A percentile compares a stretch with the other conserved stretches of the same genome.
phyloP scores from a whole-genome alignment of 192 early-diverging fungal genomes.

The Backusella tarrabulga region DNA sequence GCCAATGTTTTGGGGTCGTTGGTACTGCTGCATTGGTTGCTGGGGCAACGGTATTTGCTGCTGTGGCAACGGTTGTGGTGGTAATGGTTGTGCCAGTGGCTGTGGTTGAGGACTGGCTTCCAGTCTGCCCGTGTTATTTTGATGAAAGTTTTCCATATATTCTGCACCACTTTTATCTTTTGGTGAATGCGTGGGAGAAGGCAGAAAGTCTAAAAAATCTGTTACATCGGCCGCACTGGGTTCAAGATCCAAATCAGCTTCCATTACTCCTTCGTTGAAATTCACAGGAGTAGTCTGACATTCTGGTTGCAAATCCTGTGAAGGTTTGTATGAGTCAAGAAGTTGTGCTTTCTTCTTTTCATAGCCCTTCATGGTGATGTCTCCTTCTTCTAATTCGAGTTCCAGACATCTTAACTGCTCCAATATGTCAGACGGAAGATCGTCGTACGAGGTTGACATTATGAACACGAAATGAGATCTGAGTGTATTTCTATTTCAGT shows the following conservation, averaged over 20 bases:
- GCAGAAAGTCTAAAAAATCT: conserved; percentile 35
- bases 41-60: neutral
- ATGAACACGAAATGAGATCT: conserved; percentile 4
- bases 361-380: conserved; percentile 75
- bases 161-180: neutral
- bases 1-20: neutral
- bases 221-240: conserved; percentile 29
- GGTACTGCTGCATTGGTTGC: neutral
- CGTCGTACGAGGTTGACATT: conserved; percentile 26
- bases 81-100: neutral
- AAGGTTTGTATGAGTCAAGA: conserved; percentile 26
- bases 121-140: neutral
- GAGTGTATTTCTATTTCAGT: neutral
- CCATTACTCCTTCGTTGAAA: neutral
- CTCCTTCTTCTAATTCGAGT: conserved; percentile 59
- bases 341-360: conserved; percentile 61
- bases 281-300: neutral
- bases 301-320: neutral
- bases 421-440: conserved; percentile 25
- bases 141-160: conserved; percentile 3
- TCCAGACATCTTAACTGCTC: conserved; percentile 28
- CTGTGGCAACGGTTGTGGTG: neutral
- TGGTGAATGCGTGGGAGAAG: conserved; percentile 31
- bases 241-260: conserved; percentile 25
- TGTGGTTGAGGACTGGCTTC: neutral